Conservation (phyloP, 2,329 filamentous ascomycete species). For the Colletotrichum orbiculare region DNA sequence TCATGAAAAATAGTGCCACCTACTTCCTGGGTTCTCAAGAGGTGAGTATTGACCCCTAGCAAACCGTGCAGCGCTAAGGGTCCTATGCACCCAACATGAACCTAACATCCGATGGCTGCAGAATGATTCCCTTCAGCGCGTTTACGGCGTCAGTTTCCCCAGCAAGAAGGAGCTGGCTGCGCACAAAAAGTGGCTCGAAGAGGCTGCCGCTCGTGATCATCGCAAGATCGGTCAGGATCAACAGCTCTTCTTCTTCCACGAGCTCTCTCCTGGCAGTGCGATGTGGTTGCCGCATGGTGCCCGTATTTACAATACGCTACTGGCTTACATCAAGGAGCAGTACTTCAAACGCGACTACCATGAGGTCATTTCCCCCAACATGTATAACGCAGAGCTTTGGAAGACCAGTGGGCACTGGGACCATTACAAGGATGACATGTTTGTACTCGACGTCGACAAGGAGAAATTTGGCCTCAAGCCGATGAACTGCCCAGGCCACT, state of each 20-base stretch:
- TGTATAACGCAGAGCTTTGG: slow-evolving; percentile 95
- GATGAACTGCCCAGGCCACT: slow-evolving; percentile 98
- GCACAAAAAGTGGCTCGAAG: slow-evolving; percentile 94
- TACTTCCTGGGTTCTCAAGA: slow-evolving; percentile 95
- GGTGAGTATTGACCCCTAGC: neutral
- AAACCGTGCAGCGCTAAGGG: neutral
- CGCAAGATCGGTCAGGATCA: slow-evolving; percentile 94
- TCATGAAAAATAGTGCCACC: slow-evolving; percentile 74
- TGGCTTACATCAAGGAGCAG: slow-evolving; percentile 83
- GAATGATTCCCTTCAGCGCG: slow-evolving; percentile 95
- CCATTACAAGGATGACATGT: slow-evolving; percentile 88
- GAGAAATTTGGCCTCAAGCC: slow-evolving; percentile 84
- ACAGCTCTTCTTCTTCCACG: slow-evolving; percentile 97
- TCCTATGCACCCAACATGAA: neutral
- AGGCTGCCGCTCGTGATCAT: slow-evolving; percentile 98
- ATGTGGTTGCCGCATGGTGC: slow-evolving; percentile 95
- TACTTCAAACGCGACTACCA: slow-evolving; percentile 95
- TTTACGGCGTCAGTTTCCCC: slow-evolving; percentile 94
- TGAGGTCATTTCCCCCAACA: slow-evolving; percentile 92
- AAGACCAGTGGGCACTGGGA: slow-evolving; percentile 96
- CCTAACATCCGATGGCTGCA: neutral
- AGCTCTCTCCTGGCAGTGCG: slow-evolving; percentile 89
- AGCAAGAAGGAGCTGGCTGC: slow-evolving; percentile 96
- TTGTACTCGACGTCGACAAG: slow-evolving; percentile 81
- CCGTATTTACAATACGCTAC: slow-evolving; percentile 91